Base-by-base conservation (phyloP, 2,329 filamentous ascomycete species). In the Colletotrichum orchidophilum region DNA sequence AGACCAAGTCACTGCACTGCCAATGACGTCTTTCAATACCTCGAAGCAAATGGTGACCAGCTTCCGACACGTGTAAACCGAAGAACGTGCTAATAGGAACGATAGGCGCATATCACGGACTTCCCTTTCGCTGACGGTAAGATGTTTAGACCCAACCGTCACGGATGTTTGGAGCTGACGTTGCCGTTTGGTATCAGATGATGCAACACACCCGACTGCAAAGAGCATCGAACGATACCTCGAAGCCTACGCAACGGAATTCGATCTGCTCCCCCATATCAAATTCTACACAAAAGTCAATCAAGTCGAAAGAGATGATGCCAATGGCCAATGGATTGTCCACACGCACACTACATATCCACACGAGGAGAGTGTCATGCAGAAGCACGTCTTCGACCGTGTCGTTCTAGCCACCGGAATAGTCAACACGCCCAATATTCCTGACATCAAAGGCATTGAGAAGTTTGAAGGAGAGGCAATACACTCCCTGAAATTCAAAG, bases 201-300 rank as follows among this genome's bases (percentile, higher is more conserved):
- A 76, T 39, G 75, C 76, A 3, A 75, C 74, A 2, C 75, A 75
- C 58, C 73, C 79, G 52, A 67, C 62, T 1, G 71, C 75, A 7
- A 35, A 49, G 1, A 52, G 80, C 2, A 75, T 80, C 46, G 79
- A 82, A 39, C 76, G 80, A 35, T 85, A 81, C 65, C 76, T 84
- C 71, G 78, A 84, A 58, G 75, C 72, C 18, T 86, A 83, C 65
- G 81, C 81, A n/a, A 75, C 76, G 3, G 77, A 83, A 33, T 83
- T 83, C 54, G 76, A 81, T n/a, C 73, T 84, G 21, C 66, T 78
- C 24, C 75, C 75, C 5, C 75, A 82, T 39, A 75, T 83, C 12
- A 58, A 60, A 24, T 62, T 70, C 5, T 68, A 59, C 18, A 67
- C 57, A 9, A 65, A 64, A 7, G 73, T 66, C 5, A 35, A 24